These are phyloP conservation scores for Fusarium sp. DNA, from an alignment of 2,329 filamentous ascomycete genomes.

Conservation along the genomic window DNA sequence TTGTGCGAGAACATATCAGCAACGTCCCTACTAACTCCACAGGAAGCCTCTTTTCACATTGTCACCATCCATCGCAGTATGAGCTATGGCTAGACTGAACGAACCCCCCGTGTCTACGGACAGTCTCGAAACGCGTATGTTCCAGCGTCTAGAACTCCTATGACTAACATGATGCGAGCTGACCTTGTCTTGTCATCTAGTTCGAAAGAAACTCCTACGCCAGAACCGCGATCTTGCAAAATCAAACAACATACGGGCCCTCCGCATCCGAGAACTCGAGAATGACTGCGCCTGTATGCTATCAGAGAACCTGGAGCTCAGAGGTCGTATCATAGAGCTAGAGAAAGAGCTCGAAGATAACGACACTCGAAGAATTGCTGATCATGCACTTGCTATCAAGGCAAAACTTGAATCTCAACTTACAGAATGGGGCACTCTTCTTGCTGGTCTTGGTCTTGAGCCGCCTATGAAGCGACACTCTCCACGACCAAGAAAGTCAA, in stretches of 20 bases:
- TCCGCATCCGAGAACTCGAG: slow-evolving; percentile 80
- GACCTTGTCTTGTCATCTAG: slow-evolving; percentile 53
- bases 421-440: slow-evolving; percentile 72
- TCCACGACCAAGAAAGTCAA: slow-evolving; percentile 52
- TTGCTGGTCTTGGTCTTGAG: slow-evolving; percentile 71
- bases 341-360: slow-evolving; percentile 73
- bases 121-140: slow-evolving; percentile 76
- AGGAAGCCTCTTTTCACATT: slow-evolving; percentile 13
- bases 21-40: slow-evolving; percentile 25
- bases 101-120: slow-evolving; percentile 75
- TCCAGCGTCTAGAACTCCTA: neutral
- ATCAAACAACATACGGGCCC: slow-evolving; percentile 79
- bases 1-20: slow-evolving; percentile 22
- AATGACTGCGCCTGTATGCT: slow-evolving; percentile 78
- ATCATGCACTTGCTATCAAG: slow-evolving; percentile 76
- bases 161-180: slow-evolving; percentile 12
- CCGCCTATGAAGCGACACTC: slow-evolving; percentile 62
- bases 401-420: slow-evolving; percentile 77
- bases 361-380: slow-evolving; percentile 66
- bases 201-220: slow-evolving; percentile 80
- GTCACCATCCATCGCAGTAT: slow-evolving; percentile 40
- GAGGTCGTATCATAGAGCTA: slow-evolving; percentile 74
- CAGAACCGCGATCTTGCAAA: slow-evolving; percentile 87
- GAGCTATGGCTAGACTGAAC: slow-evolving; percentile 82
- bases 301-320: slow-evolving; percentile 80